Conservation (phyloP, 345 rosid species). For the Carallia pectinifolia region DNA sequence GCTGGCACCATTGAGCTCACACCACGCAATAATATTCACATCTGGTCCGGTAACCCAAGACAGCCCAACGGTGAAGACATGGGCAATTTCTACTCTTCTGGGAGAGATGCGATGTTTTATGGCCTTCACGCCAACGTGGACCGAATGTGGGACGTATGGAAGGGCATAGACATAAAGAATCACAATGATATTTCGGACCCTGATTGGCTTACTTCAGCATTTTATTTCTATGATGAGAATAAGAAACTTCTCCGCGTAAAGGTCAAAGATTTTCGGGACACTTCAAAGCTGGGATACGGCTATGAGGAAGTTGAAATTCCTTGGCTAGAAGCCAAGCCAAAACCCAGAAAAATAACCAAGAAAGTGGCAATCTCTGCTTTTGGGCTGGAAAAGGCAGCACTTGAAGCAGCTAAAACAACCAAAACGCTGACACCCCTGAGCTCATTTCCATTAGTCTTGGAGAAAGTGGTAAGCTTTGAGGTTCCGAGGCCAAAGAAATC, state of each 20-base stretch:
- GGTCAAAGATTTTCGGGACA: slow-evolving; percentile 10
- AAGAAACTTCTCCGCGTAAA: slow-evolving; percentile 5
- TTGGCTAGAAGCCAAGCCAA: slow-evolving; percentile 20
- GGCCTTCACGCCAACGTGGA: slow-evolving; percentile 24
- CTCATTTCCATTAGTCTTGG: slow-evolving; percentile 10
- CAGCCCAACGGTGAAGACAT: slow-evolving; percentile 21
- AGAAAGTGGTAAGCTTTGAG: slow-evolving; percentile 7
- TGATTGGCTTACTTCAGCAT: slow-evolving; percentile 13
- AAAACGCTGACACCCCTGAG: slow-evolving; percentile 1
- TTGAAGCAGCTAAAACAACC: background rate
- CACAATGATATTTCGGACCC: slow-evolving; percentile 8
- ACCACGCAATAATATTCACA: slow-evolving; percentile 19
- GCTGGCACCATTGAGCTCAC: slow-evolving; percentile 9
- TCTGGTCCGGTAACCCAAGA: slow-evolving; percentile 8
- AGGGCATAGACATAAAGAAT: background rate
- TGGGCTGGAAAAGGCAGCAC: no score
- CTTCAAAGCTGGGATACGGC: slow-evolving; percentile 19
- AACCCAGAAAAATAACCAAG: background rate
- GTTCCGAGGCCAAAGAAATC: slow-evolving; percentile 22
- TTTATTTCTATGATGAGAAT: slow-evolving; percentile 25
- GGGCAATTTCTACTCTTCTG: slow-evolving; percentile 28
- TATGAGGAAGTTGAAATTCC: slow-evolving; percentile 12
- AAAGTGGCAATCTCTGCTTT: background rate
- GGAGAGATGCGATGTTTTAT: slow-evolving; percentile 21
- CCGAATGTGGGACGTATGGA: slow-evolving; percentile 29